phyloP scores from a whole-genome alignment of 805 yeast species.

The Hanseniaspora thailandica region DNA sequence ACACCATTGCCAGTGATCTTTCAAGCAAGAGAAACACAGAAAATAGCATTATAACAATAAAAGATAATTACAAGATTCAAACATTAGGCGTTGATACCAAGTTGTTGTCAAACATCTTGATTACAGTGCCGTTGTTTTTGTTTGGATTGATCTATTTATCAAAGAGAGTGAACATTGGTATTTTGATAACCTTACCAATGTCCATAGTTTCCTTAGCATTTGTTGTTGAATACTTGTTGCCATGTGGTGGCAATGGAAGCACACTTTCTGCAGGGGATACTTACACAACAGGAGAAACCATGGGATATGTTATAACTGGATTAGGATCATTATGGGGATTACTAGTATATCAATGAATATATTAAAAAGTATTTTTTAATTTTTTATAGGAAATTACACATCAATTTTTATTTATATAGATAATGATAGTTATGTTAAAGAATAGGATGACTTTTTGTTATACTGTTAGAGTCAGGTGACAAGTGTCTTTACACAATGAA shows the following conservation, averaged over 20 bases:
- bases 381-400: too few relatives aligned
- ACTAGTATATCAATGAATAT: neutral
- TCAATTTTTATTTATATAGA: neutral
- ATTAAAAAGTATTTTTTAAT: too few relatives aligned
- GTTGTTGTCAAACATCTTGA: slow-evolving; percentile 1
- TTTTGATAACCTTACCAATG: slow-evolving; percentile 10
- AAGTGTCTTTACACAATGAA: slow-evolving; percentile 30
- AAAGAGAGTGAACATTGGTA: slow-evolving; percentile 5
- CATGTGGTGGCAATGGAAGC: neutral
- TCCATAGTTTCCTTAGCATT: neutral
- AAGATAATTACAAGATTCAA: neutral
- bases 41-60: neutral
- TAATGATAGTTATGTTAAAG: neutral
- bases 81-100: slow-evolving; percentile 4
- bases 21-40: neutral
- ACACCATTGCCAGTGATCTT: neutral
- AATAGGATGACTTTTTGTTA: neutral
- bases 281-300: slow-evolving; percentile 1
- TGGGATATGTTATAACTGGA: slow-evolving; percentile 9
- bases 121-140: slow-evolving; percentile 1
- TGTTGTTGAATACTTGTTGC: neutral
- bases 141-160: slow-evolving; percentile 9
- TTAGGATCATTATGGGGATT: slow-evolving; percentile 11
- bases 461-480: neutral
- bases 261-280: neutral